Percentiles rank a stretch among this genome's conserved stretches.
Evolutionary conservation across 163 green algal species (phyloP).

Genomic region (Volvox carteri): DNA sequence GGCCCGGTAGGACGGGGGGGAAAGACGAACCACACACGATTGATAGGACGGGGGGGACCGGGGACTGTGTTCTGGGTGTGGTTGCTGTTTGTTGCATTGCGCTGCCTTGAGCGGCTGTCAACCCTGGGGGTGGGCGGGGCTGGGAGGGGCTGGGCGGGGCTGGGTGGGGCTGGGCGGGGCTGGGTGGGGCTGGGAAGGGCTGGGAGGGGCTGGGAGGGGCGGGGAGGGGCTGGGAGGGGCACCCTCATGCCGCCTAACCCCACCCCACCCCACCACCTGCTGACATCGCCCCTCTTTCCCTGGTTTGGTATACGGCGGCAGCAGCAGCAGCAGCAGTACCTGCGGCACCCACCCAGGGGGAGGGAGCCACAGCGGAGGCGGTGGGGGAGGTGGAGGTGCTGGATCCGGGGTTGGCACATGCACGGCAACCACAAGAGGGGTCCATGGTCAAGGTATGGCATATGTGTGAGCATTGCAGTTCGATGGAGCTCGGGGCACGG

Average conservation of each 20-base stretch:
- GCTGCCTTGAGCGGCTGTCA: background rate
- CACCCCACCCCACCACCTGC: background rate
- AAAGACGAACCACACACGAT: too few relatives aligned
- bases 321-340: too few relatives aligned
- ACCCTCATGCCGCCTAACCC: background rate
- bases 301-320: too few relatives aligned
- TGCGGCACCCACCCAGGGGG: too few relatives aligned
- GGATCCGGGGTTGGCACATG: slow-evolving; percentile 20
- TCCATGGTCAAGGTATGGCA: slow-evolving; percentile 25
- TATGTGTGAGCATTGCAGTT: too few relatives aligned
- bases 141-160: background rate
- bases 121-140: background rate
- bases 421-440: slow-evolving; percentile 17
- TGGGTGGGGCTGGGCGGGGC: background rate
- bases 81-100: background rate
- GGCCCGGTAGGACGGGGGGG: too few relatives aligned
- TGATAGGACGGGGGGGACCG: too few relatives aligned
- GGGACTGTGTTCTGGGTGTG: background rate
- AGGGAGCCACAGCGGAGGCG: too few relatives aligned
- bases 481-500: background rate
- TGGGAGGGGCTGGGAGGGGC: background rate
- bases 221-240: too few relatives aligned
- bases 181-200: background rate
- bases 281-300: too few relatives aligned
- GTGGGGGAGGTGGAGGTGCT: slow-evolving; percentile 38